Percentiles rank a stretch among this genome's conserved stretches.
Conservation (phyloP, 192 early-diverging fungal species). For the Coemansia sp. region DNA sequence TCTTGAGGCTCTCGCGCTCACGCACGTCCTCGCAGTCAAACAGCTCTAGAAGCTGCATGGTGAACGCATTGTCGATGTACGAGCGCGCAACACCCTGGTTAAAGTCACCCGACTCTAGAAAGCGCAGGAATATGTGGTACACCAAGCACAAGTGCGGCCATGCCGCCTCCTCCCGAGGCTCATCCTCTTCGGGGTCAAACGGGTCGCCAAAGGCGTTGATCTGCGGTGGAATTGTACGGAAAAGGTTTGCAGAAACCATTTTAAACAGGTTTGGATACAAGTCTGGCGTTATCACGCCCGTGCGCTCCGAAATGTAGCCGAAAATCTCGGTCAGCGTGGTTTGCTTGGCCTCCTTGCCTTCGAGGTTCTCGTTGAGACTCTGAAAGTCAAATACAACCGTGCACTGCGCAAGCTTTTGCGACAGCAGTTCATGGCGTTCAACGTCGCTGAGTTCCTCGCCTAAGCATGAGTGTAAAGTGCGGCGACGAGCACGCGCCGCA, state of each 20-base stretch:
- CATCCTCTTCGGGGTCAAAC: constrained; percentile 99
- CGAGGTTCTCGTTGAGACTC: constrained; percentile 80
- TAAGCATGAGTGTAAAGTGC: constrained; percentile 11
- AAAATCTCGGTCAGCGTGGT: constrained; percentile 86
- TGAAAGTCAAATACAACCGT: constrained; percentile 94
- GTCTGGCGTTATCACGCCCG: constrained; percentile 82
- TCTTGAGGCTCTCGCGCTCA: constrained; percentile 98
- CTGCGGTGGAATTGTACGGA: constrained; percentile 94
- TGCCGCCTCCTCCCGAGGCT: constrained; percentile 92
- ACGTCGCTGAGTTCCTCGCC: constrained; percentile 71
- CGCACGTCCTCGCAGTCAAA: constrained; percentile 99
- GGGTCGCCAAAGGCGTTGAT: constrained; percentile 92
- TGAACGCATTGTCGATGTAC: constrained; percentile 93
- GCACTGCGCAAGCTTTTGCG: constrained; percentile 91
- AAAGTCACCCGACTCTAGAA: constrained; percentile 98
- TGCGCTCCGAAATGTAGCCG: constrained; percentile 87
- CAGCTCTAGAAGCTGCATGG: constrained; percentile 83
- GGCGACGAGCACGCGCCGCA: neutral
- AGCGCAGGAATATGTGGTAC: constrained; percentile 97
- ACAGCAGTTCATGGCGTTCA: constrained; percentile 84
- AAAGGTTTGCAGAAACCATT: constrained; percentile 96
- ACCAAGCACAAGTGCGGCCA: constrained; percentile 99
- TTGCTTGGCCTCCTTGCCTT: constrained; percentile 96
- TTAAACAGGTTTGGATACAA: constrained; percentile 90
- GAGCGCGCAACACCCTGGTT: constrained; percentile 95